Evolutionary conservation across 108 stramenopile genomes (phyloP).

Genomic region (Hondaea fermentalgiana): DNA sequence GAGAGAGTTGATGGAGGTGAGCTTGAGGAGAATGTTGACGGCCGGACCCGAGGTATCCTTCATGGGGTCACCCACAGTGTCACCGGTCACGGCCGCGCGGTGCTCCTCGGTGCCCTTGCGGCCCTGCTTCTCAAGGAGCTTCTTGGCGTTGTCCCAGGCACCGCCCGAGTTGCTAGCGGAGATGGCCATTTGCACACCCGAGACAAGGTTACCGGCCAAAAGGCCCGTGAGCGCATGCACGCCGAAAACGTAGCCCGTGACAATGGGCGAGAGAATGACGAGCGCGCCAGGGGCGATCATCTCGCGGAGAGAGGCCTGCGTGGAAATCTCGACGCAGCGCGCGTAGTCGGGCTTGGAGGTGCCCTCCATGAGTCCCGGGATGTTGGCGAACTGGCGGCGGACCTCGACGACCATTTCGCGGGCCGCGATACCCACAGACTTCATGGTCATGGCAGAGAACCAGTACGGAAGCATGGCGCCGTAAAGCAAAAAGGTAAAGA

Average conservation of each 20-base stretch:
- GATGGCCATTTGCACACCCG: slow-evolving; percentile 85
- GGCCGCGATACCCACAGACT: slow-evolving; percentile 90
- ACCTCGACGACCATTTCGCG: slow-evolving; percentile 97
- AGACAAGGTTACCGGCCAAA: slow-evolving; percentile 61
- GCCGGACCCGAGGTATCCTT: slow-evolving; percentile 61
- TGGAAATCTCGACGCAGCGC: slow-evolving; percentile 28
- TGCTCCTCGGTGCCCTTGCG: slow-evolving; percentile 73
- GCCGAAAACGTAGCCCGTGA: slow-evolving; percentile 26
- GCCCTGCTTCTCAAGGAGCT: slow-evolving; percentile 63
- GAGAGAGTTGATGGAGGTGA: slow-evolving; percentile 74
- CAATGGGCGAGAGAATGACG: slow-evolving; percentile 36
- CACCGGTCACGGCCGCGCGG: slow-evolving; percentile 52
- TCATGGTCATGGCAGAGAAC: slow-evolving; percentile 98
- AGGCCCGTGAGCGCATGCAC: slow-evolving; percentile 50
- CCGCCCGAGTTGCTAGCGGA: slow-evolving; percentile 87
- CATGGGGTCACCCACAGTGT: slow-evolving; percentile 64
- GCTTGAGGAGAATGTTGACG: slow-evolving; percentile 61
- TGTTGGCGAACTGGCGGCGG: slow-evolving; percentile 90
- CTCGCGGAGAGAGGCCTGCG: slow-evolving; percentile 26
- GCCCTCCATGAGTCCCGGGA: slow-evolving; percentile 75
- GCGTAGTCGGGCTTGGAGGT: slow-evolving; percentile 30
- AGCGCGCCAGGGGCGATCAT: slow-evolving; percentile 46
- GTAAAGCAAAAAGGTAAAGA: slow-evolving; percentile 86
- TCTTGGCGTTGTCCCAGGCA: slow-evolving; percentile 95
- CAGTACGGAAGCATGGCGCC: slow-evolving; percentile 97